phyloP scores from a whole-genome alignment of 2,329 filamentous ascomycete species.

The Dactylellina sp. region DNA sequence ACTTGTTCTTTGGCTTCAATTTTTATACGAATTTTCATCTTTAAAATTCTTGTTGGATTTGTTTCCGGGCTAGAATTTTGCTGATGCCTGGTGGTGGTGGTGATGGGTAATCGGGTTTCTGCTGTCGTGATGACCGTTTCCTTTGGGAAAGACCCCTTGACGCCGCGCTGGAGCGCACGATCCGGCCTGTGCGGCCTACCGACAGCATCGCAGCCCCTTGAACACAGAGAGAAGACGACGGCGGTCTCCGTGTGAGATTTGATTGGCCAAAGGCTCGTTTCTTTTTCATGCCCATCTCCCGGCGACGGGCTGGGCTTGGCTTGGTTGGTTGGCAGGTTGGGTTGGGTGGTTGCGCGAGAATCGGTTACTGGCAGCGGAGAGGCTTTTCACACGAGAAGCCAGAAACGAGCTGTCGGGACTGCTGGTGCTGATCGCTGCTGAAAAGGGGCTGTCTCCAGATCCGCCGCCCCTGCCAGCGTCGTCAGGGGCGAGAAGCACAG shows the following conservation, averaged over 20 bases:
- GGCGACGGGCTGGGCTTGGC: conserved; percentile 32
- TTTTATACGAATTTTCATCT: too few species aligned
- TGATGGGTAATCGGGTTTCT: background rate
- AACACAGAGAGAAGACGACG: background rate
- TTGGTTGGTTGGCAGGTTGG: too few species aligned
- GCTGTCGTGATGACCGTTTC: background rate
- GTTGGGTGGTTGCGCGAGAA: conserved; percentile 51
- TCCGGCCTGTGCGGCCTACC: conserved; percentile 20
- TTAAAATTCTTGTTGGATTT: too few species aligned
- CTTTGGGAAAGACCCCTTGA: conserved; percentile 24
- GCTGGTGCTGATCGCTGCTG: conserved; percentile 57
- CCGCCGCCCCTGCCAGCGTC: conserved; percentile 17
- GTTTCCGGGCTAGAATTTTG: too few species aligned
- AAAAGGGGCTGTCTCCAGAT: conserved; percentile 53
- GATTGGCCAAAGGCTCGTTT: background rate
- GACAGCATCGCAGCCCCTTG: conserved; percentile 9
- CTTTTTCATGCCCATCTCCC: conserved; percentile 34
- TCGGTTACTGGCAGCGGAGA: conserved; percentile 56
- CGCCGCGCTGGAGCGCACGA: conserved; percentile 35
- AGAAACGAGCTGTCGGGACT: conserved; percentile 57
- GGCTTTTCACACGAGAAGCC: conserved; percentile 52
- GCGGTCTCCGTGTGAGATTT: background rate
- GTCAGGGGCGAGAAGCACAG: conserved; percentile 5
- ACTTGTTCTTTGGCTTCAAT: too few species aligned
- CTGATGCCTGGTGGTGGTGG: too few species aligned